These are phyloP conservation scores for Solanum sejunctum DNA, from an alignment of 257 asterid species.

Conservation along the genomic window DNA sequence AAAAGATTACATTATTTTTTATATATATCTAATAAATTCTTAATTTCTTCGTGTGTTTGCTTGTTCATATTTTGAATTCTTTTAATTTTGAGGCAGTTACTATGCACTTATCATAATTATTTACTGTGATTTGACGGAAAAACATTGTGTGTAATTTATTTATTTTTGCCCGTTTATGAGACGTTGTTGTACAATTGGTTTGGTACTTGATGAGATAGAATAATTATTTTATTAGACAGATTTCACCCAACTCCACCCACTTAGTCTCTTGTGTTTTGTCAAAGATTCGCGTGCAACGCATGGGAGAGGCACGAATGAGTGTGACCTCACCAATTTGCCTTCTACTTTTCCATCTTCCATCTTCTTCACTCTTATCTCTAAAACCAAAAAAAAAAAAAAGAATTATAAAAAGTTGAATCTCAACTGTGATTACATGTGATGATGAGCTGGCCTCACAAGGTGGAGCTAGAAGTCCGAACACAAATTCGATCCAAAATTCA, in stretches of 20 bases:
- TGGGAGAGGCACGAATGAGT: conserved; percentile 19
- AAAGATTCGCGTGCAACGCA: conserved; percentile 37
- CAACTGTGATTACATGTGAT: neutral
- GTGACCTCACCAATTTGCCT: conserved; percentile 18
- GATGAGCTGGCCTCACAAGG: neutral
- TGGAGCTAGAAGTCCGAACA: neutral
- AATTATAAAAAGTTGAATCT: neutral
- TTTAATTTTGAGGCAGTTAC: neutral
- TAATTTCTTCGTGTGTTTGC: no score
- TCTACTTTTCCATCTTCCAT: neutral
- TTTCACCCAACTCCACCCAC: conserved; percentile 2
- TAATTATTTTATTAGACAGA: neutral
- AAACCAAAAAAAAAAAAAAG: neutral
- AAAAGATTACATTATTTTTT: no score
- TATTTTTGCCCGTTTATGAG: neutral
- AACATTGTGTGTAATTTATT: no score
- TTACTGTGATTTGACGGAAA: neutral
- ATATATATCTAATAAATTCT: no score
- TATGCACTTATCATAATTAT: neutral
- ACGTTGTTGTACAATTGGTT: neutral
- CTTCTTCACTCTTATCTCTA: neutral
- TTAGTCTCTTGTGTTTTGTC: conserved; percentile 12
- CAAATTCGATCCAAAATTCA: neutral
- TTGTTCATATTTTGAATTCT: no score
- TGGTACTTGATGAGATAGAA: conserved; percentile 6